A percentile compares a stretch with the other conserved stretches of the same genome.
Evolutionary conservation across 1,139 yeast species (phyloP).

Genomic region (Sugiyamaella paludigena): DNA sequence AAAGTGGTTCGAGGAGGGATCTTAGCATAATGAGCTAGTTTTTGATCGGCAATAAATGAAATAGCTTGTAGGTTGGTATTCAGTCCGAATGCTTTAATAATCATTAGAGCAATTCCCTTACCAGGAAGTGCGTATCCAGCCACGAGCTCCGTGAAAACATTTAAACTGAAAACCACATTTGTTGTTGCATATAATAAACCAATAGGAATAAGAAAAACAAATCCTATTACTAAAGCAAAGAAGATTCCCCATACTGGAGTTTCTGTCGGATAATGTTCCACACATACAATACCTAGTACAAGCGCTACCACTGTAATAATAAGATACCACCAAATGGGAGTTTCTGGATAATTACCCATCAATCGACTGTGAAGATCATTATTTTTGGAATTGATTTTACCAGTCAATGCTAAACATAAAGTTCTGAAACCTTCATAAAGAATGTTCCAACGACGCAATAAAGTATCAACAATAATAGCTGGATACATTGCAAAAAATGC

Average conservation of each 20-base stretch:
- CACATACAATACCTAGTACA: slow-evolving; percentile 48
- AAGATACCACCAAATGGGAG: slow-evolving; percentile 61
- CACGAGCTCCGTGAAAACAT: slow-evolving; percentile 58
- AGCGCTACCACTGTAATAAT: slow-evolving; percentile 49
- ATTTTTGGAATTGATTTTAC: slow-evolving; percentile 21
- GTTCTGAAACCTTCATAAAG: slow-evolving; percentile 27
- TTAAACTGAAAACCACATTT: slow-evolving; percentile 53
- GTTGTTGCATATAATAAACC: slow-evolving; percentile 50
- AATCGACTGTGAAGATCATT: slow-evolving; percentile 56
- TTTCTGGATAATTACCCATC: slow-evolving; percentile 57
- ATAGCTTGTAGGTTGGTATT: slow-evolving; percentile 61
- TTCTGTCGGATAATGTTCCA: slow-evolving; percentile 45
- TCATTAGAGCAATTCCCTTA: slow-evolving; percentile 58
- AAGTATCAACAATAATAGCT: slow-evolving; percentile 48
- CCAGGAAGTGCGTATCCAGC: slow-evolving; percentile 65
- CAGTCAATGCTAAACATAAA: slow-evolving; percentile 12
- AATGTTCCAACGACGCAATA: slow-evolving; percentile 28
- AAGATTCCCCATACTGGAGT: slow-evolving; percentile 56
- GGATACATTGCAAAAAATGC: slow-evolving; percentile 60
- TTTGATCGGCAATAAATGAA: slow-evolving; percentile 53
- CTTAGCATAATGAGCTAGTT: slow-evolving; percentile 56
- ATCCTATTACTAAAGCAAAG: slow-evolving; percentile 54
- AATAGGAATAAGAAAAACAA: slow-evolving; percentile 54
- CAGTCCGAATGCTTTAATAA: slow-evolving; percentile 57
- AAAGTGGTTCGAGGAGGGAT: slow-evolving; percentile 60